Percentiles rank a stretch among this genome's conserved stretches.
Evolutionary conservation across 2,329 filamentous ascomycete genomes (phyloP).

Genomic region (Xylaria sp.): DNA sequence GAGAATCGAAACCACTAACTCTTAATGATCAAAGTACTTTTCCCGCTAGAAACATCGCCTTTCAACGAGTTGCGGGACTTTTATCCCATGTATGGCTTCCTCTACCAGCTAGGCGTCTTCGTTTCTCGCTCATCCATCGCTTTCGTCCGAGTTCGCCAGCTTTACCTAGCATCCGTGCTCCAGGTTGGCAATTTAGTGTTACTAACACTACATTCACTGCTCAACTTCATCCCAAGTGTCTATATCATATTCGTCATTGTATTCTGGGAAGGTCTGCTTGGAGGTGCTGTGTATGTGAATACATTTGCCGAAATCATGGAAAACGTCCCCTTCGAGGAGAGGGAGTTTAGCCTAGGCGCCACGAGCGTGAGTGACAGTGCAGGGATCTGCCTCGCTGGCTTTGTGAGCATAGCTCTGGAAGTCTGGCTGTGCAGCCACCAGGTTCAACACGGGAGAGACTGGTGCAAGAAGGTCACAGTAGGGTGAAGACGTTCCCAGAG

Average conservation of each 20-base stretch:
- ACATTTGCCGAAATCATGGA: slow-evolving; percentile 96
- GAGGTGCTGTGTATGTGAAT: slow-evolving; percentile 93
- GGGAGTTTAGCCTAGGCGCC: slow-evolving; percentile 90
- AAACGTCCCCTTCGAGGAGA: slow-evolving; percentile 76
- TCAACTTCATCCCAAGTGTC: slow-evolving; percentile 83
- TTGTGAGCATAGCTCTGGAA: slow-evolving; percentile 85
- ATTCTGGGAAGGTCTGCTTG: slow-evolving; percentile 94
- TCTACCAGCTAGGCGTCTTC: slow-evolving; percentile 96
- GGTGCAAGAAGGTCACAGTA: slow-evolving; percentile 68
- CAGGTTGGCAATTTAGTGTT: slow-evolving; percentile 82
- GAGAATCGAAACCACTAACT: slow-evolving; percentile 11
- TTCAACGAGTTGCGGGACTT: slow-evolving; percentile 86
- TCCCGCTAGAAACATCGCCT: slow-evolving; percentile 78
- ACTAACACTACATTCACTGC: slow-evolving; percentile 79
- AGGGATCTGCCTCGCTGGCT: slow-evolving; percentile 88
- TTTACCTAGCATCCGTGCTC: slow-evolving; percentile 85
- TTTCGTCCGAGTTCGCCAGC: slow-evolving; percentile 80
- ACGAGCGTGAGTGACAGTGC: slow-evolving; percentile 92
- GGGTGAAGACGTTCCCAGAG: slow-evolving; percentile 42
- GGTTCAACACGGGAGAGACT: slow-evolving; percentile 80
- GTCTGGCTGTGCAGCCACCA: slow-evolving; percentile 85
- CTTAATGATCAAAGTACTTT: slow-evolving; percentile 66
- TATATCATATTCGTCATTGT: slow-evolving; percentile 86
- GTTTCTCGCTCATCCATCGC: slow-evolving; percentile 91
- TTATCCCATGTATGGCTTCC: slow-evolving; percentile 93